Conservation (phyloP, 1,284 basidiomycete species). For the Exsudoporus floridanus region DNA sequence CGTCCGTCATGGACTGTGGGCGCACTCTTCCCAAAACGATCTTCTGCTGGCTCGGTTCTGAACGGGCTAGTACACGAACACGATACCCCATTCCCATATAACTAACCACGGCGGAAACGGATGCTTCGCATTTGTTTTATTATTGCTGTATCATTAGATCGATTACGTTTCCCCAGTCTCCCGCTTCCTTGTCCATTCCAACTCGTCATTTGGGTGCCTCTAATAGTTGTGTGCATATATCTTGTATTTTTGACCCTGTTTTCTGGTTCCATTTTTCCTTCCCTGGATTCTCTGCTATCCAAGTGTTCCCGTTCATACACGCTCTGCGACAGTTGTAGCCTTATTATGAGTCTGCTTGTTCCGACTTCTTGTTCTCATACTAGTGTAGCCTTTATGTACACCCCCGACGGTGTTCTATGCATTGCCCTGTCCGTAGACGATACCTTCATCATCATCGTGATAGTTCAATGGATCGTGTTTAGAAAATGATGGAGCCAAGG, state of each 20-base stretch:
- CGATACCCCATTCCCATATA: conserved; percentile 7
- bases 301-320: not conserved
- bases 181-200: not conserved
- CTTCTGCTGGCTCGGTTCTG: not conserved
- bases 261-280: not conserved
- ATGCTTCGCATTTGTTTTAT: not conserved
- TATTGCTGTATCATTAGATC: conserved; percentile 14
- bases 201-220: not conserved
- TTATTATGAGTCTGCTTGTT: not conserved
- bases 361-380: not conserved
- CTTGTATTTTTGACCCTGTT: not conserved
- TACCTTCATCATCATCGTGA: not conserved
- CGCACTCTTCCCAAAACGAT: not conserved
- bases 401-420: not conserved
- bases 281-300: not conserved
- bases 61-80: not conserved
- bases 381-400: conserved; percentile 3
- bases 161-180: no score
- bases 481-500: not conserved
- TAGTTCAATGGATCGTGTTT: not conserved
- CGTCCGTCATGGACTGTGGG: not conserved
- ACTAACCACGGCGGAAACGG: not conserved
- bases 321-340: conserved; percentile 4
- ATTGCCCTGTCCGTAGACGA: not conserved
- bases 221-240: not conserved